Evolutionary conservation across 805 yeast genomes (phyloP), one percentile per base, ranked within the genome.

Genomic region (Myxozyma nipponensis): DNA sequence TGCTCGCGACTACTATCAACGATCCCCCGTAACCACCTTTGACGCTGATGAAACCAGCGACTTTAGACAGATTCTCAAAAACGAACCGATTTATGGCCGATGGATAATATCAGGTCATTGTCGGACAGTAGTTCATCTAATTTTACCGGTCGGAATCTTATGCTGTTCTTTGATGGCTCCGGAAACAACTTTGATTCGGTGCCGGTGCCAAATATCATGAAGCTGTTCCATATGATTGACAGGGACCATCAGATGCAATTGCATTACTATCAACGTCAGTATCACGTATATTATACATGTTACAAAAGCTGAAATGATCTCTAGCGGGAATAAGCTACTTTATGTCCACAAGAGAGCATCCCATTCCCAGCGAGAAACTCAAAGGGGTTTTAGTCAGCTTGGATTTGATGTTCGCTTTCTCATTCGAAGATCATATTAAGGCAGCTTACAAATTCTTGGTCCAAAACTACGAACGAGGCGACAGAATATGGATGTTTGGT

Each of bases 241-340:
- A 35, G 44, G 13, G 39, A 34, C 21, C n/a, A 36, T 2, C 4
- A 39, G 4, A 42, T 10, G 10, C 50, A 45, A 37, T 18, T 49
- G 7, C 42, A 34, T 15, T 53, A 53, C 25, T 53, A 53, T 34
- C 57, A 53, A 28, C 57, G 54, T 53, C 25, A 21, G 46, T 17
- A 25, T 7, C 17, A 17, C 15, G 18, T 44, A 17, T 21, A 21
- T 6, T 17, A 23, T 22, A n/a, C 18, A n/a, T 34, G 18, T 23
- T 32, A 13, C 24, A 5, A 9, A n/a, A 17, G 4, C 22, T 22
- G 5, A 18, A 18, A 19, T 22, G 19, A 30, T 42, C 4, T 9
- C 6, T 39, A 70, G 74, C 86, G 1, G 87, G 87, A 0, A 74
- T 83, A 23, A 87, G 88, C 0, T 74, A 77, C 9, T 66, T 72